Evolutionary conservation across 768 basidiomycete genomes (phyloP).

Genomic region (Rhodocollybia butyracea): DNA sequence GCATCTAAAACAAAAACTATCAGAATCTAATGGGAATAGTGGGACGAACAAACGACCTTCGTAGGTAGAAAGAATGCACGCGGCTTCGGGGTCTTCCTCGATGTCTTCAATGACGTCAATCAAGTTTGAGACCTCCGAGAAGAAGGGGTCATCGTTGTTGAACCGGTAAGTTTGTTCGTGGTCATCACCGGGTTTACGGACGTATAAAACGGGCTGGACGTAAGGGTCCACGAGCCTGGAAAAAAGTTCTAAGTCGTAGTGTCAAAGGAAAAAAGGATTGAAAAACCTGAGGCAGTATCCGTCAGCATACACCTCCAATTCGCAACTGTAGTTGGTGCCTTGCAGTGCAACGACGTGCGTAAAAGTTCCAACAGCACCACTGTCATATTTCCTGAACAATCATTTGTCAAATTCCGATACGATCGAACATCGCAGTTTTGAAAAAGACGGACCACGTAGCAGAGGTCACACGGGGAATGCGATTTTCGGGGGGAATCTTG

Average conservation of each 20-base stretch:
- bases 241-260: conserved; percentile 4
- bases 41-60: conserved; percentile 52
- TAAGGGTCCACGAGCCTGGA: conserved; percentile 89
- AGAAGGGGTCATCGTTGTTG: conserved; percentile 87
- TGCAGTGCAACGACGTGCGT: conserved; percentile 90
- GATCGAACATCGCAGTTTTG: conserved; percentile 11
- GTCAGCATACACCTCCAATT: conserved; percentile 91
- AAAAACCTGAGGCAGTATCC: conserved; percentile 82
- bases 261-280: conserved; percentile 6
- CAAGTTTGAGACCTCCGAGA: conserved; percentile 88
- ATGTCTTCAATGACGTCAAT: conserved; percentile 90
- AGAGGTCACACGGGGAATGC: conserved; percentile 90
- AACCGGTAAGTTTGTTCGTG: conserved; percentile 67
- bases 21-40: conserved; percentile 1
- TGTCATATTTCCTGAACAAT: conserved; percentile 84
- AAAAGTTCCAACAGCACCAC: conserved; percentile 90
- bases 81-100: conserved; percentile 78
- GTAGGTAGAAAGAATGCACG: conserved; percentile 78
- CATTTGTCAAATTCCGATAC: not conserved
- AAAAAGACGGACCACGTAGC: conserved; percentile 70
- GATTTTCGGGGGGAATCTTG: conserved; percentile 80
- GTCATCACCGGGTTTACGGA: conserved; percentile 83
- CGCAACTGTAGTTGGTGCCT: conserved; percentile 90
- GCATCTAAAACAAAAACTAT: conserved; percentile 54
- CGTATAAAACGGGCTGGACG: conserved; percentile 82